A percentile compares a stretch with the other conserved stretches of the same genome.
phyloP scores from a whole-genome alignment of 176 grass and related monocot genomes.

The Aechmea fasciata region DNA sequence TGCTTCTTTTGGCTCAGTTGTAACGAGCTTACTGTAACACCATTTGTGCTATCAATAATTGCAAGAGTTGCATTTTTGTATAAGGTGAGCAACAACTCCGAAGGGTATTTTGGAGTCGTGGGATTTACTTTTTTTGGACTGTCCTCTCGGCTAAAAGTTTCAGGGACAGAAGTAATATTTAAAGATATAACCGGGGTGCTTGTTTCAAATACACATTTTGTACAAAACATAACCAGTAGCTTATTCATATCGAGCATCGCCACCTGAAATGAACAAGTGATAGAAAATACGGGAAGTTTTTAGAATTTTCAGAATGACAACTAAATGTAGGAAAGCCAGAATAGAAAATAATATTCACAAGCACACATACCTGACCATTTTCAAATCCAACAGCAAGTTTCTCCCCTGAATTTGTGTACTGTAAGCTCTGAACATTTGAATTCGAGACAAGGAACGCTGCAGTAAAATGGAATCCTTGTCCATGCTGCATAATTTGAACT shows the following conservation, averaged over 20 bases:
- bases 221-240: slow-evolving; percentile 49
- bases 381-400: slow-evolving; percentile 58
- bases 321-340: not conserved
- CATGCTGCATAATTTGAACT: slow-evolving; percentile 61
- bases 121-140: slow-evolving; percentile 28
- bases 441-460: slow-evolving; percentile 55
- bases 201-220: slow-evolving; percentile 56
- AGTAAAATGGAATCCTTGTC: slow-evolving; percentile 62
- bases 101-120: slow-evolving; percentile 23
- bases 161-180: slow-evolving; percentile 17
- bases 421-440: slow-evolving; percentile 37
- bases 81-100: slow-evolving; percentile 57
- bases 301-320: not conserved
- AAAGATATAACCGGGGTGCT: slow-evolving; percentile 61
- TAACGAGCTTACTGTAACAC: slow-evolving; percentile 40
- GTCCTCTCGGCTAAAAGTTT: slow-evolving; percentile 24
- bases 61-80: slow-evolving; percentile 54
- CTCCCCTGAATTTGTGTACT: slow-evolving; percentile 44
- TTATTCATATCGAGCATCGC: slow-evolving; percentile 58
- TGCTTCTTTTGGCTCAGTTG: slow-evolving; percentile 49
- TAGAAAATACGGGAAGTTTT: slow-evolving; percentile 20
- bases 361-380: slow-evolving; percentile 67
- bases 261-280: slow-evolving; percentile 41
- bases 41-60: slow-evolving; percentile 43
- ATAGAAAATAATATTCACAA: slow-evolving; percentile 14